Evolutionary conservation across 2,329 filamentous ascomycete genomes (phyloP), one percentile per base, ranked within the genome.

Genomic region (Malbranchea cinnamomea): DNA sequence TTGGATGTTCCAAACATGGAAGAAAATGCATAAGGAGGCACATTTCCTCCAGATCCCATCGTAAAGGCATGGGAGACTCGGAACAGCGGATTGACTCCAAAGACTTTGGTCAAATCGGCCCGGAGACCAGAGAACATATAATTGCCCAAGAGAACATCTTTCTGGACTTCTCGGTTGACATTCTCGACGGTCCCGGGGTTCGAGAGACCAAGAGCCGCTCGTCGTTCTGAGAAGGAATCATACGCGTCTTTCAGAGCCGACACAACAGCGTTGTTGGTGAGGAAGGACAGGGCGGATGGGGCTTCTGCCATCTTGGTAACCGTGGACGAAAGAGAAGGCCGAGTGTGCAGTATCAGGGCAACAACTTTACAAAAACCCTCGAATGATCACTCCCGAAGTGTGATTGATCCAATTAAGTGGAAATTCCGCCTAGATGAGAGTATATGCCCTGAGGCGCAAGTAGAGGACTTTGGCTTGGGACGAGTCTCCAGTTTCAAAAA

Each of bases 41-140:
- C 67, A 36, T 56, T 57, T 43, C 79, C 75, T 60, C 93, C 83
- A 24, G 71, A 71, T 46, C 89, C 87, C 72, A 94, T 82, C 33
- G 87, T 78, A 57, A 98, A 89, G 46, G 89, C 82, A 63, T 98
- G 89, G 42, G 87, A 94, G 46, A 94, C 80, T 62, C 95, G 87
- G 68, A 98, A 98, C 44, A 95, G 65, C 35, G 89, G 89, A 34
- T 76, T 73, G 56, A 92, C 73, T 68, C 84, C 89, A 63, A 95
- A 92, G 52, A 83, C 76, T 68, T 94, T 95, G 54, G 84, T 94
- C 54, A 95, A 67, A 59, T 98, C 89, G 56, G 87, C 91, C 53
- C 87, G 81, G 56, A 98, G 71, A 49, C 89, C 89, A 25, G 82
- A 80, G 67, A 98, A 95, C 74, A 89, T 91, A 58, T 83, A 80